Base-by-base conservation (phyloP, 1,284 basidiomycete genomes). In the Pascua guehoae region DNA sequence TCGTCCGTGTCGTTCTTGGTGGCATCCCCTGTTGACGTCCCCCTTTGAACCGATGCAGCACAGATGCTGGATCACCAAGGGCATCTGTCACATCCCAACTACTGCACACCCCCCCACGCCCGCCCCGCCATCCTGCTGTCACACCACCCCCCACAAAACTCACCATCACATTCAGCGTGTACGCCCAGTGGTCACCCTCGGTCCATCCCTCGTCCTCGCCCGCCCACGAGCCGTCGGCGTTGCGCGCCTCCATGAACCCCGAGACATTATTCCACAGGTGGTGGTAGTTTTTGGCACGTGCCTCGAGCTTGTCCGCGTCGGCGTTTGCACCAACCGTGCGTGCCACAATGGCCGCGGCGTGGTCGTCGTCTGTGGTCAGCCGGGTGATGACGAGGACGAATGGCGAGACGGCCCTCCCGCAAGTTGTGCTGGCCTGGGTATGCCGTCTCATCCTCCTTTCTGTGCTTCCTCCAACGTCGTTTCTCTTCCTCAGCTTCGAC, bases 111-210 rank as follows among this genome's bases (percentile, higher is more conserved):
- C n/a, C n/a, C n/a, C n/a, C n/a, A n/a, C n/a, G n/a, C n/a, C n/a
- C n/a, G n/a, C n/a, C n/a, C n/a, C n/a, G n/a, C n/a, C n/a, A n/a
- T n/a, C n/a, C n/a, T n/a, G n/a, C n/a, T n/a, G n/a, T n/a, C 10
- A 12, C n/a, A 11, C 12, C 9, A 62, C 3, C 10, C 37, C 11
- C 8, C 10, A n/a, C 36, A 2, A 5, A 11, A 47, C 67, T 43
- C 47, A 71, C 70, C 73, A 69, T 73, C 7, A 88, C 87, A 51
- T 88, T 86, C 63, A 89, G 86, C 2, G 86, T 85, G 71, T 91
- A 90, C 9, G 86, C 86, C 88, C 88, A 89, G 76, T 87, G 86
- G 71, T 91, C 89, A 41, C 87, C 89, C 76, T 89, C 88, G 8
- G 86, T 89, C 88, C 86, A 90, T 0, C 86, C 89, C 14, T 74